These are phyloP conservation scores for Umbelopsis vinacea DNA, from an alignment of 192 early-diverging fungal genomes.

Conservation along the genomic window DNA sequence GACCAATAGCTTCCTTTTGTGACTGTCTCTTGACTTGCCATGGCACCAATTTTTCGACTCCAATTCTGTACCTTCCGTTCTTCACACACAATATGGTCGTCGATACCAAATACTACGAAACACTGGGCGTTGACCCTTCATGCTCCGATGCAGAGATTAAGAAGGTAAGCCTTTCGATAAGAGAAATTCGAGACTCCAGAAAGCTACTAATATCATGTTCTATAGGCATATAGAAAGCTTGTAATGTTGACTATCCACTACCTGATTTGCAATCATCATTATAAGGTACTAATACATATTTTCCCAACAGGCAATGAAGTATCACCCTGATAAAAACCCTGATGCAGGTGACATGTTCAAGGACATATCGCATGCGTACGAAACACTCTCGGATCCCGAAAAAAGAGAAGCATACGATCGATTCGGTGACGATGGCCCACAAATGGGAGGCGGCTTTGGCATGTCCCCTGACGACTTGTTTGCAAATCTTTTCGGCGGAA, in stretches of 20 bases:
- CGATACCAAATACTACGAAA: constrained; percentile 43
- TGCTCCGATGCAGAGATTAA: constrained; percentile 59
- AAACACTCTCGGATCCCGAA: constrained; percentile 80
- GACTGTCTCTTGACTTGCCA: no score
- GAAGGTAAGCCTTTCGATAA: constrained; percentile 35
- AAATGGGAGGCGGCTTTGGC: constrained; percentile 63
- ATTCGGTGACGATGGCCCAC: constrained; percentile 87
- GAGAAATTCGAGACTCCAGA: neutral
- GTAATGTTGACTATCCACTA: constrained; percentile 31
- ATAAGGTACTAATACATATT: neutral
- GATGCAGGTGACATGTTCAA: constrained; percentile 73
- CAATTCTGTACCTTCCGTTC: neutral
- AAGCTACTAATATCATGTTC: neutral
- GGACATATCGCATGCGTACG: constrained; percentile 90
- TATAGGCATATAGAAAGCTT: constrained; percentile 60
- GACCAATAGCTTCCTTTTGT: no score
- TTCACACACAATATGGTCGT: constrained; percentile 29
- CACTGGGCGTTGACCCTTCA: constrained; percentile 39
- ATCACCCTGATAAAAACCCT: constrained; percentile 86
- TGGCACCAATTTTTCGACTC: no score
- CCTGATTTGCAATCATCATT: neutral
- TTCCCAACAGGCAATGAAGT: constrained; percentile 57
- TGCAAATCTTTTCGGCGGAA: constrained; percentile 82
- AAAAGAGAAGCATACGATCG: constrained; percentile 88
- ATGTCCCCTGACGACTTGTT: constrained; percentile 87